phyloP scores from a whole-genome alignment of 345 rosid species.

The Citrus maxima region DNA sequence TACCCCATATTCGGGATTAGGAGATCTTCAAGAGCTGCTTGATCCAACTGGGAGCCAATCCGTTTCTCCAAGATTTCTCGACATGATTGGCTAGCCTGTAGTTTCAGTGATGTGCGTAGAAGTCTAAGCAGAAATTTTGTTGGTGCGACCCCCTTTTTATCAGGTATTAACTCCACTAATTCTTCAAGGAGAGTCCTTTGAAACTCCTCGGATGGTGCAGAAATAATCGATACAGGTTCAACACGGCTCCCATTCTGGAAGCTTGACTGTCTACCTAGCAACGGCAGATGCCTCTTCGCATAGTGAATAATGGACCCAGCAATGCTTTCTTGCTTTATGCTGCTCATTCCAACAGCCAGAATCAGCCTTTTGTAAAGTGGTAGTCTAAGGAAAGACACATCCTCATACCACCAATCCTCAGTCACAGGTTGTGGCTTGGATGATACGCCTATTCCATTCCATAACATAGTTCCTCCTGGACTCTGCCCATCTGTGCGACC shows the following conservation, averaged over 20 bases:
- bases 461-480: conserved; percentile 37
- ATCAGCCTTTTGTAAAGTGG: conserved; percentile 63
- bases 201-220: conserved; percentile 34
- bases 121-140: conserved; percentile 78
- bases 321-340: conserved; percentile 50
- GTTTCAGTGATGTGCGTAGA: conserved; percentile 67
- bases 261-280: conserved; percentile 52
- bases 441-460: conserved; percentile 69
- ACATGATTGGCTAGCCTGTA: conserved; percentile 51
- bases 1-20: conserved; percentile 75
- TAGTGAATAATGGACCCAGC: conserved; percentile 68
- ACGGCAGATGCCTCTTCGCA: conserved; percentile 65
- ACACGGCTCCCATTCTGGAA: conserved; percentile 23
- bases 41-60: conserved; percentile 69
- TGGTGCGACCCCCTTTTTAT: conserved; percentile 46
- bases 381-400: conserved; percentile 58
- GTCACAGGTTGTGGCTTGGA: conserved; percentile 30
- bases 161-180: conserved; percentile 66
- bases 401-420: conserved; percentile 91
- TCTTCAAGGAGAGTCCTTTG: conserved; percentile 72
- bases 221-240: conserved; percentile 22
- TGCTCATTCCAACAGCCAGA: conserved; percentile 46
- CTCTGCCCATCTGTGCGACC: conserved; percentile 20
- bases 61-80: conserved; percentile 64
- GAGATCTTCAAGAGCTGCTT: conserved; percentile 77